Base-by-base conservation (phyloP, 2,329 filamentous ascomycete species). In the Trematosphaeria pertusa region DNA sequence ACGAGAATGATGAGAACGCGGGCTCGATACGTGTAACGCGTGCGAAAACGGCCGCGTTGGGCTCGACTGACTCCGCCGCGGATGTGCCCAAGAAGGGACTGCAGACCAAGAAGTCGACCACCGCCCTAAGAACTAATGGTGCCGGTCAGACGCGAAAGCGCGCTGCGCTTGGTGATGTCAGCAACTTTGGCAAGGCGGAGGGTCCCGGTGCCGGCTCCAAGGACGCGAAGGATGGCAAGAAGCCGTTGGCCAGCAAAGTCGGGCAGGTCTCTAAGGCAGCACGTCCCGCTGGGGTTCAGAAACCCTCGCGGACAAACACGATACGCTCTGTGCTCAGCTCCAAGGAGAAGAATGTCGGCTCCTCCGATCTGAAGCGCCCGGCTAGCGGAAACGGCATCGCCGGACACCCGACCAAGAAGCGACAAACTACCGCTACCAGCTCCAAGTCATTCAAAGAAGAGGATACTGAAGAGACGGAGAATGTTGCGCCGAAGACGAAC, bases 1-100 rank as follows among this genome's bases (percentile, higher is more conserved):
- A 95, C 74, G 92, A 97, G 80, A 97, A 97, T 71, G 93, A 97
- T 73, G 94, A 97, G 79, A 96, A 96, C 73, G 74, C 73, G 48
- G 75, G 80, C 48, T 86, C 88, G 52, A 90, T 88, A 76, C 91
- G 92, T 77, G 79, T 97, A 71, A 97, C 94, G 64, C 86, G 94
- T 77, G 92, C 94, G 59, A 97, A 97, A 78, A 86, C 91, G 41
- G 90, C 91, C 48, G 87, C 88, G 37, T 80, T 83, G 31, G 72
- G 71, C 71, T 52, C 80, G 78, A 67, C 82, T 79, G 61, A 61
- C 47, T 57, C 63, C 34, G 60, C 64, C 60, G 86, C 87, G 60
- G 87, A 87, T 42, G 74, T 77, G 43, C 74, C 78, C 18, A 85
- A 78, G 70, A 79, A 79, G 72, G 60, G 65, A 11, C 58, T 75